phyloP scores from a whole-genome alignment of 2,329 filamentous ascomycete species.

The Phaeosphaeriaceae sp. region DNA sequence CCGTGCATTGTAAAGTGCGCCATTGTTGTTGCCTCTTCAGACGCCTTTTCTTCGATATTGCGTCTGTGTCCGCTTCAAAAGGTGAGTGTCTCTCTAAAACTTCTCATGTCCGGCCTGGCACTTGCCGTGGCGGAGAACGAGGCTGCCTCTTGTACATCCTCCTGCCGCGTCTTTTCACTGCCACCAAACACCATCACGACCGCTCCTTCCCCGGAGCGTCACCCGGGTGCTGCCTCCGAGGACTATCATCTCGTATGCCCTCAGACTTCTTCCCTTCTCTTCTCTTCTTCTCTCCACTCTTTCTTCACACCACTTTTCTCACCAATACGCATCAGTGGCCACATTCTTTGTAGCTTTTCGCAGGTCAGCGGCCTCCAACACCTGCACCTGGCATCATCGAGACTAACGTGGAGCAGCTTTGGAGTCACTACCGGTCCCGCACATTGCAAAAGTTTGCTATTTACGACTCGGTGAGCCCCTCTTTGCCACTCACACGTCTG shows the following conservation, averaged over 20 bases:
- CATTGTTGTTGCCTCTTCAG: conserved; percentile 10
- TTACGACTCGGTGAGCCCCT: conserved; percentile 46
- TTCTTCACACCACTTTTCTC: conserved; percentile 46
- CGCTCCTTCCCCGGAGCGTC: conserved; percentile 38
- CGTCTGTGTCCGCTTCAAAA: conserved; percentile 9
- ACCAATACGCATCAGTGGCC: conserved; percentile 52
- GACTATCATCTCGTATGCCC: conserved; percentile 24
- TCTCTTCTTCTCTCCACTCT: conserved; percentile 37
- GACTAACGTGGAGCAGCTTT: conserved; percentile 44
- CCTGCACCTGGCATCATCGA: conserved; percentile 1
- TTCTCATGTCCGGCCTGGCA: conserved; percentile 11
- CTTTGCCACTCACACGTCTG: conserved; percentile 10
- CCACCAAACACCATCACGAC: conserved; percentile 20
- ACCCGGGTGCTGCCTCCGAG: conserved; percentile 27
- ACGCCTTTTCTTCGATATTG: neutral
- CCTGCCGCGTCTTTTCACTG: conserved; percentile 17
- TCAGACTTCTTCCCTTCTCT: conserved; percentile 15
- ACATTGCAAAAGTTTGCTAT: conserved; percentile 51
- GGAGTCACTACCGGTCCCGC: conserved; percentile 49
- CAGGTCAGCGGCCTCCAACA: conserved; percentile 36
- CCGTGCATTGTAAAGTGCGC: conserved; percentile 2
- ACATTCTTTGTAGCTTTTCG: conserved; percentile 55
- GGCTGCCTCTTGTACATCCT: conserved; percentile 23
- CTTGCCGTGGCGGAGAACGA: conserved; percentile 27
- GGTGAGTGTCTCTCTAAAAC: conserved; percentile 27